Base-by-base conservation (phyloP, 2,329 filamentous ascomycete genomes). In the Venturia nashicola region DNA sequence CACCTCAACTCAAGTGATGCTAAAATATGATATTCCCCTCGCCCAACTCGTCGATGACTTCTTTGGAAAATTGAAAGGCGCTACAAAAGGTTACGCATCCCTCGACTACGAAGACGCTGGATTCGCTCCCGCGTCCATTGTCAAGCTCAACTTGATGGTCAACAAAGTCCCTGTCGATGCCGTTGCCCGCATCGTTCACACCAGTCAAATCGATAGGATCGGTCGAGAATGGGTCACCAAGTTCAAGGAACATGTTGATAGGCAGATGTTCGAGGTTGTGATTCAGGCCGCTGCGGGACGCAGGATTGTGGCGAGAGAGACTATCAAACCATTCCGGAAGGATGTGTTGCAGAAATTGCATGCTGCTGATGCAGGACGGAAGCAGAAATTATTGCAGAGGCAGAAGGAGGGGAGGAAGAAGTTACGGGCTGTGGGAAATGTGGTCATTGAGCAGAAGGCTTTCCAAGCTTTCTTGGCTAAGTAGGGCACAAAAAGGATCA, bases 91-190 rank as follows among this genome's bases (percentile, higher is more conserved):
- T 12, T 99, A 99, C 70, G 94, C 94, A 0, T 94, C 89, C 43
- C 83, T 99, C 5, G 94, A 99, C 74, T 99, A 99, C 73, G 94
- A 99, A 76, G 94, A 99, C 70, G 88, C 91, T 0, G 93, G 90
- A 0, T 99, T 91, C 84, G 85, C 88, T 27, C 78, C 83, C 66
- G 90, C 88, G 71, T 86, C 86, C 66, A 86, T 99, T 48, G 85
- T 90, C 66, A 97, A 97, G 76, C 81, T 99, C 43, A 91, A 97
- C 73, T 80, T 99, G 2, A 83, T 97, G 8, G 93, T 99, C 67
- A 99, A 99, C 76, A 95, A 94, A 74, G 81, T 84, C 34, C 89
- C 94, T 0, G 94, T 99, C 2, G 94, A 99, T 76, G 94, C 94
- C 12, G 91, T 99, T 20, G 87, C 90, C n/a, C 86, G 93, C 42